phyloP scores from a whole-genome alignment of 2,329 filamentous ascomycete genomes.

The Cordyceps militaris region DNA sequence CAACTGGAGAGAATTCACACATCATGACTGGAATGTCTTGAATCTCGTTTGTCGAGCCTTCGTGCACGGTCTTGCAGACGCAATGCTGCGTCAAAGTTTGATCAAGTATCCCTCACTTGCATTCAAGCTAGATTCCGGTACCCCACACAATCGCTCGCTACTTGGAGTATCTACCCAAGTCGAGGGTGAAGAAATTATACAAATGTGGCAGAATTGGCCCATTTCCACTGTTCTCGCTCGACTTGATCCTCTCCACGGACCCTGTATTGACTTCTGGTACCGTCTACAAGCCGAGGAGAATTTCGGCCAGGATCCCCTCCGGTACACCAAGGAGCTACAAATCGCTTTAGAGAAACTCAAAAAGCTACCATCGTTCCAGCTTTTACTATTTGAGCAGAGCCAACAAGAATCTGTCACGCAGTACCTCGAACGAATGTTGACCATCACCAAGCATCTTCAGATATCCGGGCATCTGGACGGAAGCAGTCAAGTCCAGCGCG shows the following conservation, averaged over 20 bases:
- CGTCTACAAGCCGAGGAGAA: conserved; percentile 31
- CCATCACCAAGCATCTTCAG: conserved; percentile 29
- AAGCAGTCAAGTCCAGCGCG: conserved; percentile 10
- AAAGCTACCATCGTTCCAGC: conserved; percentile 44
- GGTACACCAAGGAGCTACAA: conserved; percentile 48
- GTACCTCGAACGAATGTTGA: conserved; percentile 40
- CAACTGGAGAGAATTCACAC: conserved; percentile 36
- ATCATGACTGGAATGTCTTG: conserved; percentile 40
- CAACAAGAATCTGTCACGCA: conserved; percentile 43
- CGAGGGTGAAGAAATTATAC: conserved; percentile 49
- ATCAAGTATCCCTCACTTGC: conserved; percentile 40
- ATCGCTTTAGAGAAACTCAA: conserved; percentile 41
- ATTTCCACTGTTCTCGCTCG: conserved; percentile 14
- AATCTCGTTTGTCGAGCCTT: conserved; percentile 48
- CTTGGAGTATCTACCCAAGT: conserved; percentile 45
- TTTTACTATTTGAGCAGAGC: conserved; percentile 46
- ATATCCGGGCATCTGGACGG: conserved; percentile 10
- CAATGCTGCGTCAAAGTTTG: conserved; percentile 38
- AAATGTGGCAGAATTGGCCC: conserved; percentile 35
- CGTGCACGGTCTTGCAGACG: conserved; percentile 45
- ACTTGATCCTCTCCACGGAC: conserved; percentile 24
- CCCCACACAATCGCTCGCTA: conserved; percentile 39
- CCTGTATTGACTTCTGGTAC: conserved; percentile 39
- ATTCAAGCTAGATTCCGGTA: conserved; percentile 23
- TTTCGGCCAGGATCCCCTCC: conserved; percentile 40